These are phyloP conservation scores for Globisporangium alternatum DNA, from an alignment of 352 stramenopile species.

Conservation along the genomic window DNA sequence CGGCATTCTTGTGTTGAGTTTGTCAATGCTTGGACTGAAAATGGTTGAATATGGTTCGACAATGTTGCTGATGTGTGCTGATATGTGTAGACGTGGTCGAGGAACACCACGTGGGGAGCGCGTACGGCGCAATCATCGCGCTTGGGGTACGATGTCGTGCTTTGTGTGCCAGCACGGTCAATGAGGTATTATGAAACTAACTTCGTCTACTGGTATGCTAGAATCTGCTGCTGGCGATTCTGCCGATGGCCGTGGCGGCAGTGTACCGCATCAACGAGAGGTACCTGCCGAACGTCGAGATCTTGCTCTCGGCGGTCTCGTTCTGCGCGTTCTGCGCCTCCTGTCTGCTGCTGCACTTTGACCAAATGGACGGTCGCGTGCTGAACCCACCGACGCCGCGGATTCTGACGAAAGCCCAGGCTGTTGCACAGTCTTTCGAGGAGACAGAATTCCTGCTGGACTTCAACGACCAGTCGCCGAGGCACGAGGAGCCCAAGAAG, in stretches of 20 bases:
- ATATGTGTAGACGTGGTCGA: slow-evolving; percentile 58
- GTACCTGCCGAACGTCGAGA: slow-evolving; percentile 38
- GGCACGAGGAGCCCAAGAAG: slow-evolving; percentile 4
- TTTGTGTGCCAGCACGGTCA: no score
- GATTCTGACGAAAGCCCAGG: slow-evolving; percentile 21
- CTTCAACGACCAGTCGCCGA: slow-evolving; percentile 15
- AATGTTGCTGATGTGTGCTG: not conserved
- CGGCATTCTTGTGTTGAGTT: not conserved
- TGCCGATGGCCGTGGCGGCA: slow-evolving; percentile 38
- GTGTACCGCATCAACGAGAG: slow-evolving; percentile 31
- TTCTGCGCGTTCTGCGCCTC: slow-evolving; percentile 23
- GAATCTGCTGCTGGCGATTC: slow-evolving; percentile 42
- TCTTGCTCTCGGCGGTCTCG: slow-evolving; percentile 27
- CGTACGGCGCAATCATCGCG: slow-evolving; percentile 79
- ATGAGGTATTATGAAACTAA: not conserved
- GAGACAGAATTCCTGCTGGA: slow-evolving; percentile 16
- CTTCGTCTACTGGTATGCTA: slow-evolving; percentile 12
- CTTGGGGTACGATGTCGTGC: slow-evolving; percentile 30
- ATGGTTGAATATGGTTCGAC: not conserved
- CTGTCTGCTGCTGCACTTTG: slow-evolving; percentile 22
- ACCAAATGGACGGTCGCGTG: slow-evolving; percentile 25
- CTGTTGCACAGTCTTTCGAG: slow-evolving; percentile 17
- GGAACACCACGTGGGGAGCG: slow-evolving; percentile 64
- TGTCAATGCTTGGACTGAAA: not conserved
- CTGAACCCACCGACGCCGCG: slow-evolving; percentile 29